phyloP scores from a whole-genome alignment of 1,284 basidiomycete species.

The Malassezia arunalokei region DNA sequence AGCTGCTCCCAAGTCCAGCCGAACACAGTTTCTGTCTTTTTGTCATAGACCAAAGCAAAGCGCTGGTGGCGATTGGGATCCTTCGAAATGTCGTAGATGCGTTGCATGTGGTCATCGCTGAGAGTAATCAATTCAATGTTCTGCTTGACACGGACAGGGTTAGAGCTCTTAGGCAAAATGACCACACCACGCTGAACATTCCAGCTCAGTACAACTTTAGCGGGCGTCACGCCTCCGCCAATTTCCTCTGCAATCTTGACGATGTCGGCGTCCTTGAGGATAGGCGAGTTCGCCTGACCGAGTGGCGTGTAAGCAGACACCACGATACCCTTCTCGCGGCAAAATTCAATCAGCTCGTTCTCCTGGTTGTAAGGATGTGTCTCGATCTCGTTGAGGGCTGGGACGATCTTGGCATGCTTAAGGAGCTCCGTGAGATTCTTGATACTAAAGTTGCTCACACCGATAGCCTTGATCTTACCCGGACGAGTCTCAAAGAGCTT shows the following conservation, averaged over 20 bases:
- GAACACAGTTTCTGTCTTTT: constrained; percentile 16
- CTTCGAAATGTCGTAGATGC: constrained; percentile 23
- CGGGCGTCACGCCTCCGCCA: constrained; percentile 49
- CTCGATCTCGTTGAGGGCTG: constrained; percentile 36
- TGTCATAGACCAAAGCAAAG: constrained; percentile 15
- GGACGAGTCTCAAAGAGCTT: constrained; percentile 30
- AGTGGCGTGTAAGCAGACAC: constrained; percentile 74
- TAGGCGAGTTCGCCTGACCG: constrained; percentile 62
- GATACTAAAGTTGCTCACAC: constrained; percentile 50
- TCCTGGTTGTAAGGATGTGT: constrained; percentile 45
- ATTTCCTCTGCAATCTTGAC: constrained; percentile 55
- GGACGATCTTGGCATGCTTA: constrained; percentile 25
- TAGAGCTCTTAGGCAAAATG: constrained; percentile 27
- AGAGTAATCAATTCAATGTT: constrained; percentile 62
- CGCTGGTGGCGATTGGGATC: constrained; percentile 21
- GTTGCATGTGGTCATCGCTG: constrained; percentile 53
- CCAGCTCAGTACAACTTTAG: constrained; percentile 57
- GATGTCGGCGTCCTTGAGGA: constrained; percentile 62
- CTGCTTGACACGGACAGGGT: constrained; percentile 60
- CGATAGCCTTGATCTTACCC: constrained; percentile 49
- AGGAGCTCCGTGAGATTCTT: constrained; percentile 25
- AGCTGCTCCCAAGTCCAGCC: constrained; percentile 29
- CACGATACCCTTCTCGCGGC: constrained; percentile 59
- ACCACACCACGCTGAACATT: constrained; percentile 56
- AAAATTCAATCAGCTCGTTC: constrained; percentile 58